phyloP scores from a whole-genome alignment of 2,329 filamentous ascomycete genomes.

The Penicillium sp. region DNA sequence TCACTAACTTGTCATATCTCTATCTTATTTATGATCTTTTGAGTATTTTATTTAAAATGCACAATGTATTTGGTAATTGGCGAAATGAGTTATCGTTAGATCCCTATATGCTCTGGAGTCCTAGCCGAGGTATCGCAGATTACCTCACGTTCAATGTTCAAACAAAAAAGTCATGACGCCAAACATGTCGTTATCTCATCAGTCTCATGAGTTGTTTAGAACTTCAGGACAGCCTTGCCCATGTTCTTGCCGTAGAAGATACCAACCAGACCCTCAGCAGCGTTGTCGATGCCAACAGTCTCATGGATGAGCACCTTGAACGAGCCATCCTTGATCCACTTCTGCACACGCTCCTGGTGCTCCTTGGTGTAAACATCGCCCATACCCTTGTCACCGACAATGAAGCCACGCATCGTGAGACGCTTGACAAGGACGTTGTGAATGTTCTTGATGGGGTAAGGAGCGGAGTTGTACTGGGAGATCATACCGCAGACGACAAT shows the following conservation, averaged over 20 bases:
- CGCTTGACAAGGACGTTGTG: slow-evolving; percentile 65
- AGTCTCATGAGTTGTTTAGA: slow-evolving; percentile 41
- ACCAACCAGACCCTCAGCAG: slow-evolving; percentile 68
- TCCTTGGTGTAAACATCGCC: slow-evolving; percentile 65
- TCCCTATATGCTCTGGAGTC: background rate
- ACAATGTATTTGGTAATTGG: slow-evolving; percentile 1
- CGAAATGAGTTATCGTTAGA: background rate
- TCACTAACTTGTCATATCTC: background rate
- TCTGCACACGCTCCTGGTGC: slow-evolving; percentile 71
- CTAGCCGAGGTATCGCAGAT: slow-evolving; percentile 19
- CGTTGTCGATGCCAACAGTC: slow-evolving; percentile 75
- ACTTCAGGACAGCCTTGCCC: slow-evolving; percentile 79
- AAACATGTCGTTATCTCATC: slow-evolving; percentile 16
- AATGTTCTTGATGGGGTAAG: slow-evolving; percentile 67
- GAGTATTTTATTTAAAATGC: background rate
- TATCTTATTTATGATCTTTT: background rate
- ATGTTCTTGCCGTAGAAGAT: slow-evolving; percentile 79
- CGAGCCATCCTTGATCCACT: slow-evolving; percentile 73
- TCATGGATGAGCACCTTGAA: slow-evolving; percentile 69
- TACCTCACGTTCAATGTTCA: background rate
- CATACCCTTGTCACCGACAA: slow-evolving; percentile 65
- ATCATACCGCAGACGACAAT: slow-evolving; percentile 69
- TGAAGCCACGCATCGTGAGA: slow-evolving; percentile 69
- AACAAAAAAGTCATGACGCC: slow-evolving; percentile 5
- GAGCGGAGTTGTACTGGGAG: slow-evolving; percentile 71